These are phyloP conservation scores for Mortierella sp. DNA, from an alignment of 371 early-diverging fungal genomes.

Conservation along the genomic window DNA sequence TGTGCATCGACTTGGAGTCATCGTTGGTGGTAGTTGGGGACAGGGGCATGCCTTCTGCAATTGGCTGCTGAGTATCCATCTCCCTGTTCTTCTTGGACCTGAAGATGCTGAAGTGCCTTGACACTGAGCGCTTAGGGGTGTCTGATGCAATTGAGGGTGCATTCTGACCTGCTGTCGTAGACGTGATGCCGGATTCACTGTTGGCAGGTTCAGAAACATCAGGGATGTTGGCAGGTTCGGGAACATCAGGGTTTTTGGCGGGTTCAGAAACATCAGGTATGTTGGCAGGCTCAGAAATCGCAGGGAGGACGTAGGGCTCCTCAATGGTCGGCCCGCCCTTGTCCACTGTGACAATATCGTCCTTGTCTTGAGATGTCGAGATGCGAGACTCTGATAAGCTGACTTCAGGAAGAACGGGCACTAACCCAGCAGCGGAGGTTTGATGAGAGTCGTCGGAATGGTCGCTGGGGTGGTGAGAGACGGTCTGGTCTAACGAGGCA, in stretches of 20 bases:
- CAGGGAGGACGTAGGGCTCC: slow-evolving; percentile 8
- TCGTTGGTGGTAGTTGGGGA: slow-evolving; percentile 32
- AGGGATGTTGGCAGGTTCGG: background rate
- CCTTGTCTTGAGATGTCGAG: background rate
- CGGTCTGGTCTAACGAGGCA: slow-evolving; percentile 9
- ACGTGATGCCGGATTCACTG: background rate
- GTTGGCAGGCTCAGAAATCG: background rate
- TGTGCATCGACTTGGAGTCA: slow-evolving; percentile 39
- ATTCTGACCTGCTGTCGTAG: background rate
- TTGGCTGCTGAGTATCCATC: background rate
- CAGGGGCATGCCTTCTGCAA: slow-evolving; percentile 11
- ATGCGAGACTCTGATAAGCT: background rate
- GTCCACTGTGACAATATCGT: background rate
- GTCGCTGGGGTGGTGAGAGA: background rate
- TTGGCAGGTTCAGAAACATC: background rate
- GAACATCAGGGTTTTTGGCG: background rate
- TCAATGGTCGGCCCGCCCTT: background rate
- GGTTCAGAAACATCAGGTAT: slow-evolving; percentile 1
- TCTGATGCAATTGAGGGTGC: slow-evolving; percentile 2
- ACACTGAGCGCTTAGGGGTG: slow-evolving; percentile 31
- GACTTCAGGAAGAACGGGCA: background rate
- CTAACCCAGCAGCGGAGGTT: background rate
- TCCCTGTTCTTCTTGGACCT: slow-evolving; percentile 40
- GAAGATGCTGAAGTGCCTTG: slow-evolving; percentile 44
- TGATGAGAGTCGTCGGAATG: background rate